A percentile compares a stretch with the other conserved stretches of the same genome.
phyloP scores from a whole-genome alignment of 257 asterid species.

The Solanum phureja region DNA sequence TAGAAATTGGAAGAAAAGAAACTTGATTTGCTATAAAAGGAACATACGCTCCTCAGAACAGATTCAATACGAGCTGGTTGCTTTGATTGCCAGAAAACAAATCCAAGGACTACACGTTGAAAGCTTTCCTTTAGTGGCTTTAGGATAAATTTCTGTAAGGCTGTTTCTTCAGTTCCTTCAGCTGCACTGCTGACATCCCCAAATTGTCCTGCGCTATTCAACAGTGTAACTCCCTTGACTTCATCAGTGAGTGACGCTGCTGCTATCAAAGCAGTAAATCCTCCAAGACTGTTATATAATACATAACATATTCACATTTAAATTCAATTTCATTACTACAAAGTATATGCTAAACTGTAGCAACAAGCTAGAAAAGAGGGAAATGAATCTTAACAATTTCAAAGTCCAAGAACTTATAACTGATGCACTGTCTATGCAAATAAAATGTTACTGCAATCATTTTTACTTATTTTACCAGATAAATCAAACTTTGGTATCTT shows the following conservation, averaged over 20 bases:
- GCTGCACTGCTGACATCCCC: constrained; percentile 41
- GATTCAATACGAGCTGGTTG: constrained; percentile 83
- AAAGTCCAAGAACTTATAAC: neutral
- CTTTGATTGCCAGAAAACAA: constrained; percentile 95
- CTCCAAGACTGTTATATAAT: constrained; percentile 65
- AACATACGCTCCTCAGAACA: constrained; percentile 71
- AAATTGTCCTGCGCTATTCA: constrained; percentile 88
- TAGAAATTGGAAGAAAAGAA: neutral
- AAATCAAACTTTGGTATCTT: neutral
- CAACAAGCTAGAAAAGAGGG: neutral
- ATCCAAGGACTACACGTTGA: constrained; percentile 73
- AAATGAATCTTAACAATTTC: neutral
- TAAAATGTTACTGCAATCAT: neutral
- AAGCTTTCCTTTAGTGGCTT: constrained; percentile 71
- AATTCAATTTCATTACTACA: neutral
- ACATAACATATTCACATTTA: neutral
- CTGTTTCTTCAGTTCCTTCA: constrained; percentile 42
- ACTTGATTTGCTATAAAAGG: neutral
- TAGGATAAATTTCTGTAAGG: constrained; percentile 37
- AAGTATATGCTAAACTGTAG: neutral
- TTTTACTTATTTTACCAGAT: neutral
- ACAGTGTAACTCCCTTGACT: constrained; percentile 68
- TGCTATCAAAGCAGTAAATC: constrained; percentile 80
- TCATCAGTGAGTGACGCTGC: constrained; percentile 58
- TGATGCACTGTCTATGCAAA: neutral